Conservation (phyloP, 176 grass and related monocot genomes). For the Musa schizocarpa region DNA sequence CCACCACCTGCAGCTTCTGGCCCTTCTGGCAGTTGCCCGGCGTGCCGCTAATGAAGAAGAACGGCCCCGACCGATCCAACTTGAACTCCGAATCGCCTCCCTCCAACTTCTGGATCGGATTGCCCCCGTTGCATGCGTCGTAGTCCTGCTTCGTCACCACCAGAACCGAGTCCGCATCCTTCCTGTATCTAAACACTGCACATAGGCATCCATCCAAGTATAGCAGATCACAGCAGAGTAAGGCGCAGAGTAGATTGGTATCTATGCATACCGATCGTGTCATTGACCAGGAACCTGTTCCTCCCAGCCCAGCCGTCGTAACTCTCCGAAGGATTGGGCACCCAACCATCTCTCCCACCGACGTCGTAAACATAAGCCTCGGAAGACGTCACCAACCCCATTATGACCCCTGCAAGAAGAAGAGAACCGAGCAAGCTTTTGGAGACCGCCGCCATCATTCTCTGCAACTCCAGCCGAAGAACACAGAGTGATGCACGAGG, state of each 20-base stretch:
- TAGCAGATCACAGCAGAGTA: too few species aligned
- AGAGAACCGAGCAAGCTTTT: neutral
- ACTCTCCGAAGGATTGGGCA: constrained; percentile 25
- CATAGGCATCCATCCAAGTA: too few species aligned
- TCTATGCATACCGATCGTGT: constrained; percentile 35
- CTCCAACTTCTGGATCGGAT: constrained; percentile 25
- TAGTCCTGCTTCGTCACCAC: constrained; percentile 30
- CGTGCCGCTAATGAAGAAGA: constrained; percentile 45
- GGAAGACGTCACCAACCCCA: constrained; percentile 4
- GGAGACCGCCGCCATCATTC: neutral
- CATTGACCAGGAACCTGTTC: constrained; percentile 33
- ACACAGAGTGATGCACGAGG: too few species aligned
- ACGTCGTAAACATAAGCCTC: constrained; percentile 28
- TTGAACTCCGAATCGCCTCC: constrained; percentile 25
- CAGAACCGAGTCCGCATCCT: constrained; percentile 29
- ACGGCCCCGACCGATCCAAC: constrained; percentile 11
- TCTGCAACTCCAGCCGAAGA: neutral
- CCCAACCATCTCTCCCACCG: constrained; percentile 36
- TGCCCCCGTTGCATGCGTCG: constrained; percentile 23
- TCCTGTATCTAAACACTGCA: constrained; percentile 47
- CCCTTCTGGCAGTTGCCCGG: constrained; percentile 27
- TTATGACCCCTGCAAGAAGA: neutral
- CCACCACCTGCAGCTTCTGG: constrained; percentile 31
- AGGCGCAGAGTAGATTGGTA: too few species aligned
- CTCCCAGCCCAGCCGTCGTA: constrained; percentile 31